These are phyloP conservation scores for Theobroma grandiflorum DNA, from an alignment of 441 rosid species.

Conservation along the genomic window DNA sequence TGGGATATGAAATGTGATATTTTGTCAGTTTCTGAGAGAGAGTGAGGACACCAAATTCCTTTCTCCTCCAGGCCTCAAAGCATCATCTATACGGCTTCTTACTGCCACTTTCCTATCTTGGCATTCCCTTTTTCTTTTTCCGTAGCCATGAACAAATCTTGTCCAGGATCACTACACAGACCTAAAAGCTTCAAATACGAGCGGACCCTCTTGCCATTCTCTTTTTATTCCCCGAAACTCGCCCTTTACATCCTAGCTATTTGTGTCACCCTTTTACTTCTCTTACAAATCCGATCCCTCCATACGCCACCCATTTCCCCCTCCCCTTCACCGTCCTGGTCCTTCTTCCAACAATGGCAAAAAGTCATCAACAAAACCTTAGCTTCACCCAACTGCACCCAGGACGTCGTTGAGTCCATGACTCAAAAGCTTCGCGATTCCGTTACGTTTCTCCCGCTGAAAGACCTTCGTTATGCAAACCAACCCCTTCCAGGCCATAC, in stretches of 20 bases:
- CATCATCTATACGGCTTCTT: neutral
- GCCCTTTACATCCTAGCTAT: conserved; percentile 41
- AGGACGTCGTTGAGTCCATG: conserved; percentile 30
- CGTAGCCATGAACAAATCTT: conserved; percentile 15
- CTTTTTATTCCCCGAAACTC: conserved; percentile 43
- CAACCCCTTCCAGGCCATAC: conserved; percentile 67
- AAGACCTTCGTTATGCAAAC: conserved; percentile 60
- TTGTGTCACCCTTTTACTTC: conserved; percentile 45
- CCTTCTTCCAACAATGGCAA: conserved; percentile 33
- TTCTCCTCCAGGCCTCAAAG: neutral
- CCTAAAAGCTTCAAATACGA: conserved; percentile 6
- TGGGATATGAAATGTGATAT: no score
- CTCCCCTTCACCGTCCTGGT: conserved; percentile 29
- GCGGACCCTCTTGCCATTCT: conserved; percentile 13
- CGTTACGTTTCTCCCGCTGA: conserved; percentile 73
- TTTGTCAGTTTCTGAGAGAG: neutral
- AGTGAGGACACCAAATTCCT: neutral
- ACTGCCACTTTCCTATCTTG: neutral
- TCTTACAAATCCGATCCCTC: conserved; percentile 56
- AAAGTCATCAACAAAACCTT: conserved; percentile 12
- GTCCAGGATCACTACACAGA: neutral
- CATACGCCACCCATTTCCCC: conserved; percentile 29
- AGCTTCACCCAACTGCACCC: conserved; percentile 18
- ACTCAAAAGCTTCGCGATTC: conserved; percentile 60
- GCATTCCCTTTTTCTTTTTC: neutral